A percentile compares a stretch with the other conserved stretches of the same genome.
These are phyloP conservation scores for Neurospora sp. DNA, from an alignment of 495 filamentous ascomycete species.

Conservation along the genomic window DNA sequence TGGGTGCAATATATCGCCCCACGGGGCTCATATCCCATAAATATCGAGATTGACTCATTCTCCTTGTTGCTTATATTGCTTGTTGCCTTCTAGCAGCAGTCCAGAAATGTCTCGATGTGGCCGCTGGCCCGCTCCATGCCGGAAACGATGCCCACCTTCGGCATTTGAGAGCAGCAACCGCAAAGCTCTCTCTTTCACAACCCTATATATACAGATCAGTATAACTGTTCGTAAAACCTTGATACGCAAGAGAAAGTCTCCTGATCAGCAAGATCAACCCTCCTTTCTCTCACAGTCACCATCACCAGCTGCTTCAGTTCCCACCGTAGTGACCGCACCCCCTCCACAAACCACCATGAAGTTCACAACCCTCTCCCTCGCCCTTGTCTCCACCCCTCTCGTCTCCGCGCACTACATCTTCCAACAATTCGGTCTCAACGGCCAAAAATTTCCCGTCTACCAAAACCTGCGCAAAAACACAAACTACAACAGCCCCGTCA, in stretches of 20 bases:
- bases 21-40: background rate
- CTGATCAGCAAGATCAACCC: background rate
- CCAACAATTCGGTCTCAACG: slow-evolving; percentile 36
- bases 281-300: background rate
- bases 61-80: background rate
- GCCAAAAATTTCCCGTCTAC: slow-evolving; percentile 33
- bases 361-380: slow-evolving; percentile 14
- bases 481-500: slow-evolving; percentile 51
- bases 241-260: background rate
- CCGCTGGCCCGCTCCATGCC: background rate
- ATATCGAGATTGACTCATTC: background rate
- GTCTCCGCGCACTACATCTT: slow-evolving; percentile 41
- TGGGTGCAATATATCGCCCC: slow-evolving; percentile 15
- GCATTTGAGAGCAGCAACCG: background rate
- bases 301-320: background rate
- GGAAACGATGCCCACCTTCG: background rate
- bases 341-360: slow-evolving; percentile 20
- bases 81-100: background rate
- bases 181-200: background rate
- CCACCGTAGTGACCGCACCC: background rate
- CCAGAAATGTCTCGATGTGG: background rate
- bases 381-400: slow-evolving; percentile 20
- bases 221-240: too few relatives aligned
- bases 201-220: background rate
- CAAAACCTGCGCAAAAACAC: slow-evolving; percentile 45